Evolutionary conservation across 2,329 filamentous ascomycete genomes (phyloP).

Genomic region (Xylaria sp.): DNA sequence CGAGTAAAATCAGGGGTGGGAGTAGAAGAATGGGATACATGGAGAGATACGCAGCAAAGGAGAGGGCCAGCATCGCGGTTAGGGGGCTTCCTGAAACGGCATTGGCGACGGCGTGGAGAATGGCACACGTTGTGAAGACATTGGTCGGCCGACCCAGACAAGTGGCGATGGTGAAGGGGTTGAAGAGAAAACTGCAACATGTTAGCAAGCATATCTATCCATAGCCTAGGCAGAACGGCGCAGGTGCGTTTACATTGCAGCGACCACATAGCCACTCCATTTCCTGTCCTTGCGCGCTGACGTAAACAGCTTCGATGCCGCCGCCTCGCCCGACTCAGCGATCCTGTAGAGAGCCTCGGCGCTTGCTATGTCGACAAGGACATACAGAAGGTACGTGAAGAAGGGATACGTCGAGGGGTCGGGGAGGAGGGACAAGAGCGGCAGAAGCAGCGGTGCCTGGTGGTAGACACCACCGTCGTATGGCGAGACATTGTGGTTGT

Average conservation of each 20-base stretch:
- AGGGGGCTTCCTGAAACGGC: slow-evolving; percentile 78
- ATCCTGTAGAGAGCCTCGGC: slow-evolving; percentile 83
- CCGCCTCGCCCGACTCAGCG: slow-evolving; percentile 81
- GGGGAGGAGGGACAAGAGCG: slow-evolving; percentile 89
- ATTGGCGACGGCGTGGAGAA: slow-evolving; percentile 83
- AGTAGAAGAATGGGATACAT: slow-evolving; percentile 91
- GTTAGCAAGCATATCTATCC: slow-evolving; percentile 26
- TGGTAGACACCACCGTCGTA: slow-evolving; percentile 91
- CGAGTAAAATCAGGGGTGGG: slow-evolving; percentile 81
- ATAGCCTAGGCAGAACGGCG: background rate
- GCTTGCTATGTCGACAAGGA: slow-evolving; percentile 81
- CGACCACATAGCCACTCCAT: slow-evolving; percentile 80
- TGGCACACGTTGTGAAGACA: slow-evolving; percentile 87
- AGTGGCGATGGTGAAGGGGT: slow-evolving; percentile 90
- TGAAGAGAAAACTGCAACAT: slow-evolving; percentile 81
- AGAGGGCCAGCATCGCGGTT: slow-evolving; percentile 83
- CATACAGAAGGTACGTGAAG: slow-evolving; percentile 83
- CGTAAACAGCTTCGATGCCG: slow-evolving; percentile 77
- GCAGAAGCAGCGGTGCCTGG: slow-evolving; percentile 88
- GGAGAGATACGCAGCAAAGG: slow-evolving; percentile 89
- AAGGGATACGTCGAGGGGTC: slow-evolving; percentile 72
- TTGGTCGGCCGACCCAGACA: slow-evolving; percentile 90
- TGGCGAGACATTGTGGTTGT: slow-evolving; percentile 94
- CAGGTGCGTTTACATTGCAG: slow-evolving; percentile 72
- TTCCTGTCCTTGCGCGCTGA: slow-evolving; percentile 79